Conservation (phyloP, 345 rosid genomes). For the Hibiscus tridactylites region DNA sequence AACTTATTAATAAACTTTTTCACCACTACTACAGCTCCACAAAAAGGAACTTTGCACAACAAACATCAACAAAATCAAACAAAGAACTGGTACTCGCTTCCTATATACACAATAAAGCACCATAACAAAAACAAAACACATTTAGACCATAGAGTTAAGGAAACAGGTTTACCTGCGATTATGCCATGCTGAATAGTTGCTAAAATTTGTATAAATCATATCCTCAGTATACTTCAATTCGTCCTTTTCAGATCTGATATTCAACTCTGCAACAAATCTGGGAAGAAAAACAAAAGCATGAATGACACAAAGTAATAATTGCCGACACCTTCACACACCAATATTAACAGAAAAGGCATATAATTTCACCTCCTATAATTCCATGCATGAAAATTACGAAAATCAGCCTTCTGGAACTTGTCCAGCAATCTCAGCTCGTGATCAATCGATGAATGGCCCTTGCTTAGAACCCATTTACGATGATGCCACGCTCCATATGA, state of each 20-base stretch:
- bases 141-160: not conserved
- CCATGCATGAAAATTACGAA: conserved; percentile 92
- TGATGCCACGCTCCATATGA: conserved; percentile 97
- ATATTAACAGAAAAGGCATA: not conserved
- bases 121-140: not conserved
- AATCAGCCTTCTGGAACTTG: conserved; percentile 52
- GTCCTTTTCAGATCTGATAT: conserved; percentile 69
- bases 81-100: not conserved
- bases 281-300: conserved; percentile 8
- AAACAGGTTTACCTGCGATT: conserved; percentile 61
- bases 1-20: not conserved
- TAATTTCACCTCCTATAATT: conserved; percentile 73
- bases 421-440: conserved; percentile 59
- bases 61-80: not conserved
- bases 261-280: conserved; percentile 67
- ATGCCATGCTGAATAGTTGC: conserved; percentile 99
- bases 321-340: not conserved
- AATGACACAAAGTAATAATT: not conserved
- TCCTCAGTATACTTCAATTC: conserved; percentile 64
- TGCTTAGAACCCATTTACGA: conserved; percentile 79
- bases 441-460: conserved; percentile 63
- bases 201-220: conserved; percentile 55
- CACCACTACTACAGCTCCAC: not conserved
- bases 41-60: not conserved
- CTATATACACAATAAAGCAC: conserved; percentile 4